Percentiles rank a stretch among this genome's conserved stretches.
These are phyloP conservation scores for Ceratobasidium sp. DNA, from an alignment of 1,284 basidiomycete species.

Conservation along the genomic window DNA sequence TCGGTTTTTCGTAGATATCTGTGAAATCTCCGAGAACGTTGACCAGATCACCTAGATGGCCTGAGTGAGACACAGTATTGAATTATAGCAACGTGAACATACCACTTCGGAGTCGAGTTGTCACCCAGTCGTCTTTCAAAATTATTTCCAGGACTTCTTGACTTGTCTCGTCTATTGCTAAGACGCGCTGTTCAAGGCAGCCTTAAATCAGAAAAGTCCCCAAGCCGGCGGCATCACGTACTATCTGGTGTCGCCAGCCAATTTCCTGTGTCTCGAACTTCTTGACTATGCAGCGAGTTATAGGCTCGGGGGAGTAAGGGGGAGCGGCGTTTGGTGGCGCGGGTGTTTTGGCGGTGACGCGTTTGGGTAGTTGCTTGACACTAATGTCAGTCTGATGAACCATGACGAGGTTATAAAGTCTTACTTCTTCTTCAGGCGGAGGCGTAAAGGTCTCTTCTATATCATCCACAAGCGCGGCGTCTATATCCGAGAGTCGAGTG, in stretches of 20 bases:
- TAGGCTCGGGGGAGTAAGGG: slow-evolving; percentile 8
- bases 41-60: slow-evolving; percentile 74
- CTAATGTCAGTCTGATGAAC: background rate
- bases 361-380: slow-evolving; percentile 39
- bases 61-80: slow-evolving; percentile 18
- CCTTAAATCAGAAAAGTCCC: background rate
- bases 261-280: slow-evolving; percentile 26
- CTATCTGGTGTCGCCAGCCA: slow-evolving; percentile 26
- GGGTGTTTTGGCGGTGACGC: slow-evolving; percentile 36
- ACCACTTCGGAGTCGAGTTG: slow-evolving; percentile 71
- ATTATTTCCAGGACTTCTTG: slow-evolving; percentile 57
- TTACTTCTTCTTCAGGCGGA: slow-evolving; percentile 24
- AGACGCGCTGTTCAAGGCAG: background rate
- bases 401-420: background rate
- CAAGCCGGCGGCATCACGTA: background rate
- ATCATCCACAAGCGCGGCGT: slow-evolving; percentile 10
- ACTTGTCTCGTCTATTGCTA: slow-evolving; percentile 17
- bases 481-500: background rate
- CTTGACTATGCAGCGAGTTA: slow-evolving; percentile 31
- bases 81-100: slow-evolving; percentile 50
- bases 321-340: slow-evolving; percentile 34
- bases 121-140: slow-evolving; percentile 76
- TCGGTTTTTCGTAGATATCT: background rate
- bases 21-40: slow-evolving; percentile 63
- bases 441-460: slow-evolving; percentile 20